A percentile compares a stretch with the other conserved stretches of the same genome.
Conservation (phyloP, 2,329 filamentous ascomycete species). For the Gnomoniopsis sp. region DNA sequence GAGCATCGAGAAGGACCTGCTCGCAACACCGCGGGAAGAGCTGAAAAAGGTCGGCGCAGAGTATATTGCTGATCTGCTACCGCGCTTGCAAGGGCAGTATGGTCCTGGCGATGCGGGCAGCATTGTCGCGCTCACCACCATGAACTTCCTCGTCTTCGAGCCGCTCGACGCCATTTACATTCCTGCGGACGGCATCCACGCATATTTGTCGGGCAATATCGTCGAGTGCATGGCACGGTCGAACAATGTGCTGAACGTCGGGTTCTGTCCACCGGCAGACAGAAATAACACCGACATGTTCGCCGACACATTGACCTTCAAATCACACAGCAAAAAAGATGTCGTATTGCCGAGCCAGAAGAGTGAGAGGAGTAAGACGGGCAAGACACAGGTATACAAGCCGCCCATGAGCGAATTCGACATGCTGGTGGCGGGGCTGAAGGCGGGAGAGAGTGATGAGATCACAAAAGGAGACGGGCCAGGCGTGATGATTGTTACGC, state of each 20-base stretch:
- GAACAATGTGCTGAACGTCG: slow-evolving; percentile 72
- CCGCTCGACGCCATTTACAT: slow-evolving; percentile 68
- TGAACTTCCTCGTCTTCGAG: slow-evolving; percentile 68
- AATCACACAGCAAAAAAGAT: slow-evolving; percentile 55
- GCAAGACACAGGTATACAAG: slow-evolving; percentile 60
- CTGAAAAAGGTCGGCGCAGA: slow-evolving; percentile 43
- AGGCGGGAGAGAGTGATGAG: slow-evolving; percentile 54
- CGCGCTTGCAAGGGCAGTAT: slow-evolving; percentile 63
- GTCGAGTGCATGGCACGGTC: slow-evolving; percentile 76
- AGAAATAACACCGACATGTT: slow-evolving; percentile 64
- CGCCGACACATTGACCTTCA: slow-evolving; percentile 59
- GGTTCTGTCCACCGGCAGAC: slow-evolving; percentile 67
- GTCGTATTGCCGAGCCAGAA: slow-evolving; percentile 48
- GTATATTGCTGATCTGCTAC: slow-evolving; percentile 63
- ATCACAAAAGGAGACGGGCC: slow-evolving; percentile 56
- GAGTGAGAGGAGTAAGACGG: slow-evolving; percentile 50
- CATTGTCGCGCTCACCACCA: slow-evolving; percentile 66
- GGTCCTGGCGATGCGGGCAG: slow-evolving; percentile 60
- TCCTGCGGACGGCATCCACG: slow-evolving; percentile 70
- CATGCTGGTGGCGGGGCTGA: slow-evolving; percentile 59
- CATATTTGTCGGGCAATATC: slow-evolving; percentile 70
- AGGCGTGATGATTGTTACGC: slow-evolving; percentile 59
- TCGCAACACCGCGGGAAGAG: slow-evolving; percentile 40
- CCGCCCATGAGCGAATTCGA: slow-evolving; percentile 72
- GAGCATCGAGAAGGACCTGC: slow-evolving; percentile 49